phyloP scores from a whole-genome alignment of 495 filamentous ascomycete species.

The Neurospora intermedia region DNA sequence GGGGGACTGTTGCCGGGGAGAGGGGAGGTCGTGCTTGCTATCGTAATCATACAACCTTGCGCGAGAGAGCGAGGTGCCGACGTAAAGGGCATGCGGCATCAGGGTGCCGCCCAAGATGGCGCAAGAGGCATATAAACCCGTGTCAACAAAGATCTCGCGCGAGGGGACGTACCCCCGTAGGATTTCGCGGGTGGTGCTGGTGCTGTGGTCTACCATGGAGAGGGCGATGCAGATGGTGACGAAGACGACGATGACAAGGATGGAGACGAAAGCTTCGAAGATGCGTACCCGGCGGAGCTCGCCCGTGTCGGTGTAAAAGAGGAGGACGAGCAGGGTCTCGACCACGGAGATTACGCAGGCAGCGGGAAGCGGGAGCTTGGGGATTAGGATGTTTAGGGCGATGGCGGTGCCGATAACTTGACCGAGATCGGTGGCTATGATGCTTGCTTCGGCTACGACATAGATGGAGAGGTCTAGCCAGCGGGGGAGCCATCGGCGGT shows the following conservation, averaged over 20 bases:
- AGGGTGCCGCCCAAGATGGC: conserved; percentile 11
- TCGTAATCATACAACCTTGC: conserved; percentile 7
- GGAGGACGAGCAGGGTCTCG: conserved; percentile 10
- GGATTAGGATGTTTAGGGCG: conserved; percentile 12
- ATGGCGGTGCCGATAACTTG: conserved; percentile 16
- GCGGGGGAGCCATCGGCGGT: conserved; percentile 18
- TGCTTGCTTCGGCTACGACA: conserved; percentile 17
- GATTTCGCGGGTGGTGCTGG: conserved; percentile 1
- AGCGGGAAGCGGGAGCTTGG: conserved; percentile 8
- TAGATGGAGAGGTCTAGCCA: conserved; percentile 23
- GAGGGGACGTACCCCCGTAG: conserved; percentile 11
- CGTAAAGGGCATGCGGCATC: conserved; percentile 13
- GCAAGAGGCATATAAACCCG: conserved; percentile 11
- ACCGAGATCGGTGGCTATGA: conserved; percentile 21
- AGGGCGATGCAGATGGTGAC: conserved; percentile 11
- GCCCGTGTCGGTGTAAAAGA: conserved; percentile 11
- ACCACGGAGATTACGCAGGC: conserved; percentile 9
- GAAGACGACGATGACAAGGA: conserved; percentile 9
- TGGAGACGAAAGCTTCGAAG: conserved; percentile 11
- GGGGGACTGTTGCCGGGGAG: background rate
- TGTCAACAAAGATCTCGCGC: conserved; percentile 8
- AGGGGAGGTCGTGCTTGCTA: conserved; percentile 1
- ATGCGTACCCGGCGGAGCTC: conserved; percentile 10
- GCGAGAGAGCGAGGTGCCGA: conserved; percentile 9
- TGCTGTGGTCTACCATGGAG: conserved; percentile 5